A percentile compares a stretch with the other conserved stretches of the same genome.
phyloP scores from a whole-genome alignment of 768 basidiomycete genomes.

The Wakefieldia striispora region DNA sequence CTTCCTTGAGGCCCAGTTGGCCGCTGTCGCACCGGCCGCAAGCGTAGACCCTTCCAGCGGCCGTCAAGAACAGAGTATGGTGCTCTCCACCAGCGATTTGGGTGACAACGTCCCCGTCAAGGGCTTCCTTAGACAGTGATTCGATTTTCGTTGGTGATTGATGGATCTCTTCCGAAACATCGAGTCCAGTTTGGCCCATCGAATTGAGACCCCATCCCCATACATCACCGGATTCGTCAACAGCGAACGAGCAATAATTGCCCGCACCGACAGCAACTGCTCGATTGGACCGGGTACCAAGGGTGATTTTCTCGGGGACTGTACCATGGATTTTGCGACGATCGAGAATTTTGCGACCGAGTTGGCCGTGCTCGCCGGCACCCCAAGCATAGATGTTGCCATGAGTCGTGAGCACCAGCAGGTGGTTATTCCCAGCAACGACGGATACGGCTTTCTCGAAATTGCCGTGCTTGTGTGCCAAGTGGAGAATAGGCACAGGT shows the following conservation, averaged over 20 bases:
- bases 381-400: slow-evolving; percentile 91
- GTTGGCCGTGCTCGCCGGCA: slow-evolving; percentile 85
- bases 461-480: slow-evolving; percentile 60
- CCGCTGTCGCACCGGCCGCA: slow-evolving; percentile 83
- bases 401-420: slow-evolving; percentile 83
- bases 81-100: slow-evolving; percentile 84
- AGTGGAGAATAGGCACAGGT: slow-evolving; percentile 58
- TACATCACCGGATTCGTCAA: slow-evolving; percentile 77
- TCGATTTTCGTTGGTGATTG: slow-evolving; percentile 63
- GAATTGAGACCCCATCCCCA: slow-evolving; percentile 98
- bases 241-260: slow-evolving; percentile 85
- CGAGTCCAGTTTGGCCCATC: slow-evolving; percentile 79
- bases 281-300: slow-evolving; percentile 65
- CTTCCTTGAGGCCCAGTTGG: slow-evolving; percentile 73
- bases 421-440: slow-evolving; percentile 84
- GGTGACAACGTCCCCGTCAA: slow-evolving; percentile 59
- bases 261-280: slow-evolving; percentile 78
- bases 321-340: slow-evolving; percentile 89
- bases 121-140: slow-evolving; percentile 57
- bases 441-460: slow-evolving; percentile 71
- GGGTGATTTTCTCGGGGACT: slow-evolving; percentile 78
- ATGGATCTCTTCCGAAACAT: slow-evolving; percentile 45
- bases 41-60: slow-evolving; percentile 79
- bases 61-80: slow-evolving; percentile 87
- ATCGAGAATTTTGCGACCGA: slow-evolving; percentile 87